Base-by-base conservation (phyloP, 768 basidiomycete genomes). In the Mycena albidolilacea region DNA sequence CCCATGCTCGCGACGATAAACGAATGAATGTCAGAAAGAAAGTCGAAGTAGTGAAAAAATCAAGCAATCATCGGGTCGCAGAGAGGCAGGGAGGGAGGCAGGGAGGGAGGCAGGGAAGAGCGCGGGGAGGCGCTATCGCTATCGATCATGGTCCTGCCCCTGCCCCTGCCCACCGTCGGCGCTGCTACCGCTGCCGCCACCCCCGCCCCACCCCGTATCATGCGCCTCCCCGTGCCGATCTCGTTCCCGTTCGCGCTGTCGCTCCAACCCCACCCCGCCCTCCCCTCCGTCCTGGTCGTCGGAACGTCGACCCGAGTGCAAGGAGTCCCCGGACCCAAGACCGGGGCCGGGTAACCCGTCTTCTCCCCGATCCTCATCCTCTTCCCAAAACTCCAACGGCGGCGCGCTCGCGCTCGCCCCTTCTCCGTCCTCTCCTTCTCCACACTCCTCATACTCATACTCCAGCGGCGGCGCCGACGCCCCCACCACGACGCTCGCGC, bases 131-230 rank as follows among this genome's bases (percentile, higher is more conserved):
- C 30, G 30, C 30, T 30, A 2, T 30, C 30, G 30, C 30, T 30
- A 30, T 30, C 30, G 30, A 43, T 43, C 41, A 7, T 43, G 41
- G 41, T 43, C 41, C 10, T 43, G 41, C 14, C 41, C 41, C 10
- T 43, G 41, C 14, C 41, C 41, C 41, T 43, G 41, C 41, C 41
- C 41, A 14, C 5, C 41, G 10, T 43, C 41, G 41, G 10, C 41
- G 30, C 30, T 3, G 3, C 41, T 7, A 9, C 41, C 14, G 5
- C 41, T 6, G 10, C 41, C 14, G 10, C 9, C 41, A 23, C 50
- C 7, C 15, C 55, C 55, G 15, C 15, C 50, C 72, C 72, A 73
- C 41, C 72, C 72, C 44, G 72, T 73, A 66, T 73, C 72, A 62
- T 73, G 72, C 57, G 58, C 72, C 67, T 65, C 58, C 48, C 69